Evolutionary conservation across 345 rosid genomes (phyloP).

Genomic region (Brassica cretica): DNA sequence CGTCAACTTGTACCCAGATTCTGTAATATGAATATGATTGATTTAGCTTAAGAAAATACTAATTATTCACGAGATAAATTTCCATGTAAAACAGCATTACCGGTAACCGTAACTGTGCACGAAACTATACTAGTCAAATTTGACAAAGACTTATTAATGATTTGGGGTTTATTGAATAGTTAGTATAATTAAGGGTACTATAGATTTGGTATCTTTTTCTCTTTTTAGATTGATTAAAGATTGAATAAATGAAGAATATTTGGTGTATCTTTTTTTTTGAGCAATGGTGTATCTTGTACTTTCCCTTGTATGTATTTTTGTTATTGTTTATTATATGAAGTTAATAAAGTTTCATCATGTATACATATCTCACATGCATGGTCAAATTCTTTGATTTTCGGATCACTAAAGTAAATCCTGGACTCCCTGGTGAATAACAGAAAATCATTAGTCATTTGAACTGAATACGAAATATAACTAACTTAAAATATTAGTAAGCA

Average conservation of each 20-base stretch:
- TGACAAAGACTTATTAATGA: background rate
- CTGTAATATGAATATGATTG: background rate
- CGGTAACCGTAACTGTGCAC: background rate
- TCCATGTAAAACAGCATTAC: background rate
- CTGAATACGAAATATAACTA: background rate
- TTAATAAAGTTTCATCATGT: background rate
- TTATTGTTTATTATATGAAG: background rate
- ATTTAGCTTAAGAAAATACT: background rate
- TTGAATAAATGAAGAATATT: background rate
- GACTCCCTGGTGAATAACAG: background rate
- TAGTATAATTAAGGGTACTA: background rate
- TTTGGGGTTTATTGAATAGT: background rate
- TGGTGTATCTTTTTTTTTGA: background rate
- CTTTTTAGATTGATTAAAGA: background rate
- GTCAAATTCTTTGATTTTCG: background rate
- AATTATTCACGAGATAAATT: background rate
- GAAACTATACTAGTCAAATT: background rate
- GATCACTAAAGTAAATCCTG: background rate
- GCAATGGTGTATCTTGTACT: background rate
- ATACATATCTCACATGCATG: background rate
- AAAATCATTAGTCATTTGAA: background rate
- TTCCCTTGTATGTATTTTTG: background rate
- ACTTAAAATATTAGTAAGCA: background rate
- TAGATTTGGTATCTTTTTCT: background rate
- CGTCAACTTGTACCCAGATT: slow-evolving; percentile 17